A percentile compares a stretch with the other conserved stretches of the same genome.
Conservation (phyloP, 345 rosid genomes). For the Linum tenue region DNA sequence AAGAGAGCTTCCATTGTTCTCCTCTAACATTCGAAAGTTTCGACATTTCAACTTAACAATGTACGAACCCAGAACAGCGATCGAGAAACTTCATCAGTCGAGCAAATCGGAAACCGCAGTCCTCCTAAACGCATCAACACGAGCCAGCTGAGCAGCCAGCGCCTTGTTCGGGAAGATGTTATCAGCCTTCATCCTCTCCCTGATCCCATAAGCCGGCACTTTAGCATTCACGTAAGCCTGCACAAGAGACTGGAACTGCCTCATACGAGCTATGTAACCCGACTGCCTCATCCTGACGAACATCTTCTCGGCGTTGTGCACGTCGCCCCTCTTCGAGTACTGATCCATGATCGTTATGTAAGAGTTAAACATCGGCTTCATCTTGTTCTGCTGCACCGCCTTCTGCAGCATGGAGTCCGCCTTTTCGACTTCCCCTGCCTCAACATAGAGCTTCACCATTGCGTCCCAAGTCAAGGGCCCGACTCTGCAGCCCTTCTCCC, state of each 20-base stretch:
- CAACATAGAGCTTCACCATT: slow-evolving; percentile 15
- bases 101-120: background rate
- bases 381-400: background rate
- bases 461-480: slow-evolving; percentile 7
- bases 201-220: slow-evolving; percentile 2
- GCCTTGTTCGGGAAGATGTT: slow-evolving; percentile 3
- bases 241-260: slow-evolving; percentile 8
- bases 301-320: slow-evolving; percentile 13
- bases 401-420: slow-evolving; percentile 9
- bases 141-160: background rate
- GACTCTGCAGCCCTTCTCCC: slow-evolving; percentile 1
- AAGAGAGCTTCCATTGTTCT: too few relatives aligned
- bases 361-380: slow-evolving; percentile 6
- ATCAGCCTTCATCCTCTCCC: slow-evolving; percentile 1
- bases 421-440: slow-evolving; percentile 16
- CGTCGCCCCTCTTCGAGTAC: slow-evolving; percentile 18
- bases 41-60: too few relatives aligned
- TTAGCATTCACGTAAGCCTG: slow-evolving; percentile 20
- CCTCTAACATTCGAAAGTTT: too few relatives aligned
- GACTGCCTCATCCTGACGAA: slow-evolving; percentile 6
- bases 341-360: slow-evolving; percentile 8
- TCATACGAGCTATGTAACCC: slow-evolving; percentile 1
- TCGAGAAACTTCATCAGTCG: background rate
- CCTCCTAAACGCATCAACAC: slow-evolving; percentile 1
- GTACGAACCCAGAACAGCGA: background rate